Evolutionary conservation across 495 filamentous ascomycete species (phyloP).

Genomic region (Cercophora scortea): DNA sequence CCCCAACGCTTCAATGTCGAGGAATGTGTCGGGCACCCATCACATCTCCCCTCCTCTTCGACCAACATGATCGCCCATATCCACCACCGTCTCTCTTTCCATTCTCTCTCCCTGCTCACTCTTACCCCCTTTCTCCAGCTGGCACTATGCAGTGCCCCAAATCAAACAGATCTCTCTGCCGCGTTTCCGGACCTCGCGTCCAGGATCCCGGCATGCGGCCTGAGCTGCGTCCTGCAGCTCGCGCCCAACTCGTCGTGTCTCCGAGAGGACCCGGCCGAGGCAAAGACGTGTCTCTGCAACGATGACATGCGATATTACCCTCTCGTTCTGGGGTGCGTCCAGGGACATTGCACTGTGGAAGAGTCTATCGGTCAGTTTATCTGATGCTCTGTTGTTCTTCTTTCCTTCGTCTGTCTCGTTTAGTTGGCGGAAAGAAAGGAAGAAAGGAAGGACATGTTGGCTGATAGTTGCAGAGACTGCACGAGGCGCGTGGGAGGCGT

Average conservation of each 20-base stretch:
- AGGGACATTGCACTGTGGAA: constrained; percentile 4
- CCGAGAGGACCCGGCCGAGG: not conserved
- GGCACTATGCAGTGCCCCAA: too few species aligned
- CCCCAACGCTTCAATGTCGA: too few species aligned
- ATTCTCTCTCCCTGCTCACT: too few species aligned
- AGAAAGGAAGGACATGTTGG: not conserved
- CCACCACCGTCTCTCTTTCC: too few species aligned
- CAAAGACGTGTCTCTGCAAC: constrained; percentile 2
- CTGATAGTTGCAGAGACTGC: constrained; percentile 10
- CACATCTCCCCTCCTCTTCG: too few species aligned
- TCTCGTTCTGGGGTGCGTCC: constrained; percentile 6
- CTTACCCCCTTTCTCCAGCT: too few species aligned
- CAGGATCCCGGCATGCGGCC: constrained; percentile 2
- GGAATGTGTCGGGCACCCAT: too few species aligned
- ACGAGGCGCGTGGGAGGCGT: constrained; percentile 11
- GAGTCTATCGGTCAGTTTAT: constrained; percentile 5
- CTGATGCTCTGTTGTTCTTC: not conserved
- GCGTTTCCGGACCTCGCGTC: not conserved
- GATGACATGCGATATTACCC: constrained; percentile 2
- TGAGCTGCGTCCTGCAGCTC: constrained; percentile 1
- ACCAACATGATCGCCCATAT: too few species aligned
- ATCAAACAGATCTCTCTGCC: too few species aligned
- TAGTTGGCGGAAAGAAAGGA: not conserved
- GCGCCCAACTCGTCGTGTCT: not conserved
- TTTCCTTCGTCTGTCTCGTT: not conserved